A percentile compares a stretch with the other conserved stretches of the same genome.
These are phyloP conservation scores for Vaccinium myrtillus DNA, from an alignment of 148 eudicot genomes.

Conservation along the genomic window DNA sequence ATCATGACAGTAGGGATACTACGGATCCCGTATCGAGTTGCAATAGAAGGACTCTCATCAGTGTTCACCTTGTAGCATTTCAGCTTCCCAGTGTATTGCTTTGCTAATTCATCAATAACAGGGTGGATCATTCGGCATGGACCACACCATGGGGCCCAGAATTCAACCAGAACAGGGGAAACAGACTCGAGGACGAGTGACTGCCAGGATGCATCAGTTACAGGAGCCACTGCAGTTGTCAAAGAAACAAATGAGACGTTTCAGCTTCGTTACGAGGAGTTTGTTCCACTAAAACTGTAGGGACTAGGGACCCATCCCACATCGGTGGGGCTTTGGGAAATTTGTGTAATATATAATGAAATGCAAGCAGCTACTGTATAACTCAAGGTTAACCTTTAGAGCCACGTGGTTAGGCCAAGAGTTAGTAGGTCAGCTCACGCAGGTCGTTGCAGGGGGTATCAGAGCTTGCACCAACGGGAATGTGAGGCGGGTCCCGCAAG, in stretches of 20 bases:
- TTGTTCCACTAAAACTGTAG: neutral
- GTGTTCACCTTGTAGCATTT: slow-evolving; percentile 87
- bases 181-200: slow-evolving; percentile 57
- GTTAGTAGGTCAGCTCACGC: too few species aligned
- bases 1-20: slow-evolving; percentile 90
- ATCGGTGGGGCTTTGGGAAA: too few species aligned
- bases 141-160: slow-evolving; percentile 99
- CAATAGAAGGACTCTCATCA: slow-evolving; percentile 71
- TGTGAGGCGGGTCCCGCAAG: too few species aligned
- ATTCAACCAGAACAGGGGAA: slow-evolving; percentile 68
- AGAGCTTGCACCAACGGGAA: too few species aligned
- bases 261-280: neutral
- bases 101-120: slow-evolving; percentile 68
- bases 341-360: too few species aligned
- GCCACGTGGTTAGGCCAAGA: too few species aligned
- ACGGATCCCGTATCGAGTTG: slow-evolving; percentile 74
- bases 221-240: slow-evolving; percentile 59
- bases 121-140: slow-evolving; percentile 91
- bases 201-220: slow-evolving; percentile 60
- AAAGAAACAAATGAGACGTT: slow-evolving; percentile 6
- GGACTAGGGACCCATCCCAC: too few species aligned
- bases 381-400: too few species aligned
- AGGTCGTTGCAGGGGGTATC: too few species aligned
- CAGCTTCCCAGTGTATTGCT: slow-evolving; percentile 67
- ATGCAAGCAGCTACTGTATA: too few species aligned